Evolutionary conservation across 768 basidiomycete genomes (phyloP), one percentile per base, ranked within the genome.

Genomic region (Boletus rubescentipes): DNA sequence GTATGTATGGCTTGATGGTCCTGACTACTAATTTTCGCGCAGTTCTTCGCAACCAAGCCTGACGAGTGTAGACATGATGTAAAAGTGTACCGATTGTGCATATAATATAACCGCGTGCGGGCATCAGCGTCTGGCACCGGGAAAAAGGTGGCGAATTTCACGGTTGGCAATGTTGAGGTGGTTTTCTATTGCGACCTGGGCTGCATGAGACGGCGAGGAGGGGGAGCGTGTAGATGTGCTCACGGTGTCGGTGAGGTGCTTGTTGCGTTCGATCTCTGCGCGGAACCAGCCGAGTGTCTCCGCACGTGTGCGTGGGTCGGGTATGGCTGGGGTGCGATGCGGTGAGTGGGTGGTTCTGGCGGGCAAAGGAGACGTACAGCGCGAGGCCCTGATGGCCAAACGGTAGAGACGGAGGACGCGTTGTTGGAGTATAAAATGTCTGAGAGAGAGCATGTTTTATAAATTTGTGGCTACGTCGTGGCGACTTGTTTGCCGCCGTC

Each of bases 41-140:
- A 91, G 89, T 91, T 64, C 76, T 91, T 57, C 87, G 89, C 61
- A 87, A 89, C 66, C 85, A 87, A 69, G 82, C 85, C 60, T 87
- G 71, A 73, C 40, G 8, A 6, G n/a, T 12, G 26, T 14, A 29
- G 30, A 26, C 26, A 26, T 20, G 37, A 15, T 16, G 23, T 39
- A 26, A 34, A 37, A 50, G 29, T 26, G 39, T 16, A 35, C 20
- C 32, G 40, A 40, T 8, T 54, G 42, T 50, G 30, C 20, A 38
- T 46, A 26, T 18, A 47, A 61, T 49, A 42, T 36, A 52, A 32
- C 46, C 30, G 32, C 16, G 18, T 29, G 39, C 15, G 14, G 32
- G 26, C n/a, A 20, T 29, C 15, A 38, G 9, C 9, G 6, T 14
- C 21, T 40, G 34, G 46, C 35, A 23, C 44, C 47, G 16, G 53